A percentile compares a stretch with the other conserved stretches of the same genome.
These are phyloP conservation scores for Blastocystis sp. DNA, from an alignment of 352 stramenopile species.

Conservation along the genomic window DNA sequence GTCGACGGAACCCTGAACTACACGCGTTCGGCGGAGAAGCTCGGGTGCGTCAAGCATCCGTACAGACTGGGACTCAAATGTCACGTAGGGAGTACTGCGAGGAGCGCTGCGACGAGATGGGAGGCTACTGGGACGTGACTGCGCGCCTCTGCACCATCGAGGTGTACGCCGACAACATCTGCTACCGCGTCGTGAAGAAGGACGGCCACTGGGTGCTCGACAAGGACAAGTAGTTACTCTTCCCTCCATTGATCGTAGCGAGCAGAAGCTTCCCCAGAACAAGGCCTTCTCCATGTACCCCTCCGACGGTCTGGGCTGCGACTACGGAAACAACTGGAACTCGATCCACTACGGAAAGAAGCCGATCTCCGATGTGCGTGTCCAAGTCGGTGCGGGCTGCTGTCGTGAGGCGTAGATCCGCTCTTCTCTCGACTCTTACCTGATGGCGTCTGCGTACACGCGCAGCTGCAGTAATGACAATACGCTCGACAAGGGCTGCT, in stretches of 20 bases:
- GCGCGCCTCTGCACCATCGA: not conserved
- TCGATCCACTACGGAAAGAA: conserved; percentile 55
- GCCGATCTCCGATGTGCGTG: conserved; percentile 15
- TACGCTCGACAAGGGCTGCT: not conserved
- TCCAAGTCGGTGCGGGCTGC: not conserved
- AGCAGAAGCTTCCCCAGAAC: conserved; percentile 40
- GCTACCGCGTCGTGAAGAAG: conserved; percentile 52
- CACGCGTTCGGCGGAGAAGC: conserved; percentile 12
- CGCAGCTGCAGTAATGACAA: conserved; percentile 62
- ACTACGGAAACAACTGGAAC: conserved; percentile 67
- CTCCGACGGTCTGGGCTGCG: conserved; percentile 52
- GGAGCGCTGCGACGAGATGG: conserved; percentile 54
- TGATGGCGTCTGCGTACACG: conserved; percentile 42
- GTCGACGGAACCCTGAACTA: not conserved
- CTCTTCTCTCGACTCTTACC: conserved; percentile 39
- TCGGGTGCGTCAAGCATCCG: conserved; percentile 1
- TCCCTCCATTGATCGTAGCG: not conserved
- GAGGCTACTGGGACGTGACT: conserved; percentile 6
- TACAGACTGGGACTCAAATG: not conserved
- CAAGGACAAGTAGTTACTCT: conserved; percentile 1
- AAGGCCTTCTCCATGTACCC: conserved; percentile 24
- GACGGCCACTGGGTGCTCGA: conserved; percentile 29
- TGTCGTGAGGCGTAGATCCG: conserved; percentile 5
- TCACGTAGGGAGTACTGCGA: conserved; percentile 47
- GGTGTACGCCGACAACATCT: conserved; percentile 49